Evolutionary conservation across 495 filamentous ascomycete species (phyloP).

Genomic region (Oidiodendron maius): DNA sequence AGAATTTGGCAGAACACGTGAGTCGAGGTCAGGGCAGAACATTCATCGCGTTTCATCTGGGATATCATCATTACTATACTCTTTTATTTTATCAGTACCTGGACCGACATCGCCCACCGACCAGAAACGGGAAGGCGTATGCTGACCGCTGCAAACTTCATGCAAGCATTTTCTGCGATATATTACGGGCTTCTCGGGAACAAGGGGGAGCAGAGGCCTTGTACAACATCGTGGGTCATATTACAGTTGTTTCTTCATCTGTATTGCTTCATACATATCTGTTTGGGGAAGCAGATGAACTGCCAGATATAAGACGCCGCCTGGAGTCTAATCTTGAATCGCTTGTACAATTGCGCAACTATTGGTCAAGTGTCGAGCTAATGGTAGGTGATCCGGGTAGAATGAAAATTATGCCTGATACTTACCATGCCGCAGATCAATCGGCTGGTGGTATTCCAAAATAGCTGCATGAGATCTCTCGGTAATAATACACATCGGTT

Average conservation of each 20-base stretch:
- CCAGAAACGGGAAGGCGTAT: conserved; percentile 6
- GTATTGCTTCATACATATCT: conserved; percentile 24
- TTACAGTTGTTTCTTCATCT: conserved; percentile 28
- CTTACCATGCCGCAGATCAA: conserved; percentile 17
- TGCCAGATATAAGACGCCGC: conserved; percentile 16
- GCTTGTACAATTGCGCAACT: conserved; percentile 21
- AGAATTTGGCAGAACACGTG: conserved; percentile 20
- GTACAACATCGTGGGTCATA: conserved; percentile 27
- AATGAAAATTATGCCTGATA: neutral
- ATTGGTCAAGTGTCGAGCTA: conserved; percentile 25
- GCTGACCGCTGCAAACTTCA: conserved; percentile 26
- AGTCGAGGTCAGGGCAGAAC: conserved; percentile 18
- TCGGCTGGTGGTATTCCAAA: conserved; percentile 26
- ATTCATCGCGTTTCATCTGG: conserved; percentile 27
- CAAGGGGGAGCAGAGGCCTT: conserved; percentile 22
- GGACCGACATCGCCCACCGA: conserved; percentile 14
- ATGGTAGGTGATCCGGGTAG: conserved; percentile 18
- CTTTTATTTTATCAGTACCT: conserved; percentile 26
- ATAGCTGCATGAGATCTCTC: conserved; percentile 22
- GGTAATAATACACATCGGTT: conserved; percentile 16
- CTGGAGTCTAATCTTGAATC: conserved; percentile 25
- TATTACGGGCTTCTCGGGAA: conserved; percentile 15
- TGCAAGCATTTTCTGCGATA: conserved; percentile 23
- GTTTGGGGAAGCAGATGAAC: conserved; percentile 22
- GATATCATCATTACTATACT: conserved; percentile 26